A percentile compares a stretch with the other conserved stretches of the same genome.
phyloP scores from a whole-genome alignment of 192 early-diverging fungal species.

The Lobulomyces angularis region DNA sequence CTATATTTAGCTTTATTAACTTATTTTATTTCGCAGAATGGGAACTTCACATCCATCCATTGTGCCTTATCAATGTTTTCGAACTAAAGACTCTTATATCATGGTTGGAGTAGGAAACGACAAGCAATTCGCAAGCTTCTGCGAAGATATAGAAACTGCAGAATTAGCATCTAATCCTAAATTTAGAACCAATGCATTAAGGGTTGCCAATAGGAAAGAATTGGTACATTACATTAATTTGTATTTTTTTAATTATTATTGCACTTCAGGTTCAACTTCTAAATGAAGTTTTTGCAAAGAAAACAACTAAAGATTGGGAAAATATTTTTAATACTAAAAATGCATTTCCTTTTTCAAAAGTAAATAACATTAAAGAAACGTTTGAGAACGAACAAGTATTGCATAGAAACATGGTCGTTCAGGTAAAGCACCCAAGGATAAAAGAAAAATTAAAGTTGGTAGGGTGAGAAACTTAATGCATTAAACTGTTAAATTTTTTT shows the following conservation, averaged over 20 bases:
- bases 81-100: conserved; percentile 61
- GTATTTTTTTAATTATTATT: conserved; percentile 3
- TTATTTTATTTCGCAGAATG: too few species aligned
- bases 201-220: conserved; percentile 58
- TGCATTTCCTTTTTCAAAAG: conserved; percentile 26
- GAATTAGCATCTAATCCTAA: conserved; percentile 32
- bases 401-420: conserved; percentile 55
- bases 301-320: conserved; percentile 47
- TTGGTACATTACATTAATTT: conserved; percentile 24
- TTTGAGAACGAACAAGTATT: conserved; percentile 47
- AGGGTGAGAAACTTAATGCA: conserved; percentile 21
- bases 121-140: conserved; percentile 59
- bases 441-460: conserved; percentile 66
- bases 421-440: conserved; percentile 70
- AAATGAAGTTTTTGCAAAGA: conserved; percentile 23
- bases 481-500: conserved; percentile 4
- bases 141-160: conserved; percentile 29
- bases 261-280: conserved; percentile 37
- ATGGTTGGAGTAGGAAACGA: conserved; percentile 90
- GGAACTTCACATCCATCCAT: conserved; percentile 84
- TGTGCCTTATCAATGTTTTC: conserved; percentile 79
- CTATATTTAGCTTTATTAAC: too few species aligned
- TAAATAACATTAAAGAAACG: conserved; percentile 64
- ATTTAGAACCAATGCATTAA: conserved; percentile 56
- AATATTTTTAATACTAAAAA: conserved; percentile 1